These are phyloP conservation scores for Cryptococcus floricola DNA, from an alignment of 1,284 basidiomycete species.

Conservation along the genomic window DNA sequence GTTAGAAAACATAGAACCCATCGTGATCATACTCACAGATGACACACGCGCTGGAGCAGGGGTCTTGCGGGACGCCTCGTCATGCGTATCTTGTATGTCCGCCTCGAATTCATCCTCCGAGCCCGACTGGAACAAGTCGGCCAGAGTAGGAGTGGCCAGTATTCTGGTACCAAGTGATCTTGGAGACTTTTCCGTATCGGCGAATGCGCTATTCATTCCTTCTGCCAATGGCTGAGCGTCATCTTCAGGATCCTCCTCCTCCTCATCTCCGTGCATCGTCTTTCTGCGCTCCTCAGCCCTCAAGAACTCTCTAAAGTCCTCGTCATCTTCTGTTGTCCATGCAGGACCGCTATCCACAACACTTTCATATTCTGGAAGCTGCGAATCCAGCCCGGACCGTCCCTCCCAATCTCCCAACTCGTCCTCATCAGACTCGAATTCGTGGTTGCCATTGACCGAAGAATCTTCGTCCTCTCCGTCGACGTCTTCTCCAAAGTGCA, in stretches of 20 bases:
- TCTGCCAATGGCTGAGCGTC: neutral
- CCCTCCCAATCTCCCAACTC: slow-evolving; percentile 39
- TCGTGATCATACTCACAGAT: neutral
- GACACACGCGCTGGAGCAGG: neutral
- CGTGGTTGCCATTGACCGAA: neutral
- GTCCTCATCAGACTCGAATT: slow-evolving; percentile 32
- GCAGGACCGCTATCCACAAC: neutral
- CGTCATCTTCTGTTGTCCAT: slow-evolving; percentile 8
- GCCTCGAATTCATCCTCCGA: slow-evolving; percentile 15
- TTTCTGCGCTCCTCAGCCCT: slow-evolving; percentile 13
- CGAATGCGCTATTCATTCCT: neutral
- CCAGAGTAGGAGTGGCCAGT: slow-evolving; percentile 6
- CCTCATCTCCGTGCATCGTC: slow-evolving; percentile 3
- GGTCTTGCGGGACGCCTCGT: neutral
- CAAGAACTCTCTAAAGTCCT: slow-evolving; percentile 18
- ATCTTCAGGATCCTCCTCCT: neutral
- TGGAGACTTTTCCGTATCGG: slow-evolving; percentile 1
- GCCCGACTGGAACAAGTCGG: slow-evolving; percentile 12
- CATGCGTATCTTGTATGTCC: neutral
- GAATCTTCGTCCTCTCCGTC: slow-evolving; percentile 8
- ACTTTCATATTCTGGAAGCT: slow-evolving; percentile 10
- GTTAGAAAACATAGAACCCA: neutral
- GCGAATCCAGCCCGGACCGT: slow-evolving; percentile 26
- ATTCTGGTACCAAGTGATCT: slow-evolving; percentile 9
- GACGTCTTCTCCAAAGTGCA: slow-evolving; percentile 23